Base-by-base conservation (phyloP, 208 protist species). In the Vickermania ingenoplastis region DNA sequence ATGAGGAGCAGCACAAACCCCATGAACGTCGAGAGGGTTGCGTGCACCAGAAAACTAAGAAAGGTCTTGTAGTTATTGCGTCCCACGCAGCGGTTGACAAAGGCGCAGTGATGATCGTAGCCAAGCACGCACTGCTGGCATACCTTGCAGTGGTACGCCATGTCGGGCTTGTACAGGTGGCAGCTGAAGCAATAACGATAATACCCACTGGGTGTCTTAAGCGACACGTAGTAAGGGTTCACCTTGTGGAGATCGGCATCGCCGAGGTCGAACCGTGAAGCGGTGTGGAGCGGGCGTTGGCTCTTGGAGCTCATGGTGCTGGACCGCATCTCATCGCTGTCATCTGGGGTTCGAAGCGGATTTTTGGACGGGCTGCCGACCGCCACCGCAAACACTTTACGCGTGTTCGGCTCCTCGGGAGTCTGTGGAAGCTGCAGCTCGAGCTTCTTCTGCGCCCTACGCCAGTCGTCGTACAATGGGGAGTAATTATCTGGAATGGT, bases 61-160 rank as follows among this genome's bases (percentile, higher is more conserved):
- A 95, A 96, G n/a, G 84, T 61, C 59, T 92, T 92, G 57, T 92
- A 89, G 68, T 93, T 97, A 29, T 85, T 73, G 58, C 75, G 74
- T 2, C 88, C 86, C 3, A 96, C 80, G 57, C 92, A 97, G 67
- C 94, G 96, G 66, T 95, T 93, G 7, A 97, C 28, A 26, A 77
- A 92, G 14, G 81, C 83, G 70, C 92, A 97, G 72, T 97, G 92
- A 59, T 97, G 92, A 65, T 97, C 92, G 57, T 95, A 91, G 56
- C 74, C 57, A 51, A 65, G 79, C 1, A 94, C 79, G 62, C 92
- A 97, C 13, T 69, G 69, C 36, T 63, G 14, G 57, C 91, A 97
- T 25, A 75, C 27, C n/a, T 68, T 25, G 73, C 91, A 97, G 77
- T 97, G 91, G 57, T 96, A 75, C 5, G 89, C 76, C 23, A 57